Evolutionary conservation across 805 yeast species (phyloP).

Genomic region (Teunomyces cretensis): DNA sequence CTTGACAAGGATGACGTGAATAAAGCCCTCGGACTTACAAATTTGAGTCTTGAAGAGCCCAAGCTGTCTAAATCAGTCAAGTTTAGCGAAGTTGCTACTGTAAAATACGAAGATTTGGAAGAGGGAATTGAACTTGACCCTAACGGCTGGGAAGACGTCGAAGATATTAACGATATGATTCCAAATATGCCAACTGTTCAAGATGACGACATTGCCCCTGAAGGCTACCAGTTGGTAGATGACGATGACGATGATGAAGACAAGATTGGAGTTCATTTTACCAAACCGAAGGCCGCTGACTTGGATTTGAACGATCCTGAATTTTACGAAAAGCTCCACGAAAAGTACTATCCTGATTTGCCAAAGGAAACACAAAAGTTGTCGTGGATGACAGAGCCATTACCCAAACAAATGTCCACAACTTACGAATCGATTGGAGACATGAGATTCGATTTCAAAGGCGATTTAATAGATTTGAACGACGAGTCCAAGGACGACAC

Average conservation of each 20-base stretch:
- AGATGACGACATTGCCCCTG: constrained; percentile 40
- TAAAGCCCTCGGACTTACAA: constrained; percentile 32
- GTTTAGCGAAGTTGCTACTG: constrained; percentile 31
- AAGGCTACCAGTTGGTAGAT: constrained; percentile 37
- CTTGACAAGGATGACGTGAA: constrained; percentile 37
- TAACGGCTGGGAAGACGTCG: constrained; percentile 51
- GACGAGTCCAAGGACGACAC: constrained; percentile 17
- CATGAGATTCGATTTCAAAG: constrained; percentile 85
- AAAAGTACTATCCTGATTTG: constrained; percentile 84
- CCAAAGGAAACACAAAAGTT: constrained; percentile 79
- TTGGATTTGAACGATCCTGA: constrained; percentile 74
- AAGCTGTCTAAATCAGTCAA: constrained; percentile 27
- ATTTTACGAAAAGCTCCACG: constrained; percentile 75
- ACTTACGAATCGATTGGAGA: constrained; percentile 59
- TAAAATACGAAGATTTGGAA: constrained; percentile 28
- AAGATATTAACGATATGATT: constrained; percentile 50
- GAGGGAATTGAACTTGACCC: constrained; percentile 25
- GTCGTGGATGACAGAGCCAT: constrained; percentile 87
- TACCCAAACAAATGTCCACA: constrained; percentile 39
- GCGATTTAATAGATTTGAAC: constrained; percentile 61
- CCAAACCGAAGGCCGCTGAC: constrained; percentile 45
- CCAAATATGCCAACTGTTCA: constrained; percentile 35
- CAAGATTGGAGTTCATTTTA: constrained; percentile 59
- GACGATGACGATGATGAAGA: constrained; percentile 42
- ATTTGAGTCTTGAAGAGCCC: constrained; percentile 21